phyloP scores from a whole-genome alignment of 2,329 filamentous ascomycete species.

The Aspergillus pseudonomiae region DNA sequence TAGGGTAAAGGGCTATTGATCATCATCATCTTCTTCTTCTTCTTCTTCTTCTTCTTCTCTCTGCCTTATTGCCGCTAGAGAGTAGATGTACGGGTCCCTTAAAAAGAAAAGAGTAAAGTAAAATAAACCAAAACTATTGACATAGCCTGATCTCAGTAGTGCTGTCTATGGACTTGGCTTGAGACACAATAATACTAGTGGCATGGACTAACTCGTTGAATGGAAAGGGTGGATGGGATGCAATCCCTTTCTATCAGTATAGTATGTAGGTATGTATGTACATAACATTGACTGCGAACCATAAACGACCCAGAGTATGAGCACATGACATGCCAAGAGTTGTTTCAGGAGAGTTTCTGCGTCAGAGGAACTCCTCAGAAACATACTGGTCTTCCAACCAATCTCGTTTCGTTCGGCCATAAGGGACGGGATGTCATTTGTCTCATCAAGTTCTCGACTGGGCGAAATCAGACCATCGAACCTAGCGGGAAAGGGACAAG shows the following conservation, averaged over 20 bases:
- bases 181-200: no score
- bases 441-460: constrained; percentile 13
- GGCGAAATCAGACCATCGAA: constrained; percentile 14
- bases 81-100: neutral
- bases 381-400: neutral
- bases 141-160: neutral
- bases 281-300: neutral
- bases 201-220: neutral
- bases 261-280: neutral
- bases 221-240: neutral
- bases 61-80: neutral
- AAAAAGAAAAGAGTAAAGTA: neutral
- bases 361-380: neutral
- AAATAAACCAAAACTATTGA: neutral
- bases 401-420: neutral
- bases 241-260: neutral
- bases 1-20: neutral
- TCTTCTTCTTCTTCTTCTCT: neutral
- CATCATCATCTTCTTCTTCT: neutral
- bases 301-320: neutral
- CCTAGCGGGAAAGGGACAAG: neutral
- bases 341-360: neutral
- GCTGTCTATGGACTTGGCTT: neutral
- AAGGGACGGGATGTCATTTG: neutral
- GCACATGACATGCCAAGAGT: neutral